Evolutionary conservation across 202 grass and related monocot genomes (phyloP), one percentile per base, ranked within the genome.

Genomic region (Setaria viridis): DNA sequence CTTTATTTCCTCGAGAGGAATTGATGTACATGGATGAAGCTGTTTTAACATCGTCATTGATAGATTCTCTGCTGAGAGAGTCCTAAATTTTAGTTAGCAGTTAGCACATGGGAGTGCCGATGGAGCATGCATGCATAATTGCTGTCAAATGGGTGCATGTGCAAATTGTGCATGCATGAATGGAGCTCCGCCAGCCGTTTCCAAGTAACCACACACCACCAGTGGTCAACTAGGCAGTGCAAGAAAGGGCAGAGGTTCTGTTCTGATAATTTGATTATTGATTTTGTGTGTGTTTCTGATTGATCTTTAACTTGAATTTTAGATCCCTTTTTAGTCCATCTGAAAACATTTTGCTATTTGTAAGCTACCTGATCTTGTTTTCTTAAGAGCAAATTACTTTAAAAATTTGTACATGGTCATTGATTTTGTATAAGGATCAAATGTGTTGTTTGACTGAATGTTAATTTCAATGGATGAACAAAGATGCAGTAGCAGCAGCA

Each of bases 41-140:
- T 35, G 25, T 46, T 10, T 63, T 85, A 49, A 21, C 72, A 46
- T 67, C 74, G 81, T 69, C 15, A 60, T 53, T n/a, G 19, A 87
- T 60, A 30, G 33, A 60, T 42, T 11, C 20, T 7, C 15, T n/a
- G 41, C 67, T 43, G 33, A n/a, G 49, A 16, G 49, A 29, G 43
- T 49, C 58, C n/a, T 75, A 45, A 62, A 80, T 68, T 71, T 85
- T 67, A 47, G 63, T 82, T 78, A 62, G 56, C 55, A 47, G 63
- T 82, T 78, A 62, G 56, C 55, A 51, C 39, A 79, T 64, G 60
- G 57, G 58, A 78, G 75, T 46, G 32, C 55, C n/a, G 30, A 81
- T 55, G 70, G 41, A 16, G 37, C 48, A 20, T 41, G 5, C 39
- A 37, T 41, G 39, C 39, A 41, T 41, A 41, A 41, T 41, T 41